Conservation (phyloP, 108 stramenopile genomes). For the Pseudonitzschia multiseries region DNA sequence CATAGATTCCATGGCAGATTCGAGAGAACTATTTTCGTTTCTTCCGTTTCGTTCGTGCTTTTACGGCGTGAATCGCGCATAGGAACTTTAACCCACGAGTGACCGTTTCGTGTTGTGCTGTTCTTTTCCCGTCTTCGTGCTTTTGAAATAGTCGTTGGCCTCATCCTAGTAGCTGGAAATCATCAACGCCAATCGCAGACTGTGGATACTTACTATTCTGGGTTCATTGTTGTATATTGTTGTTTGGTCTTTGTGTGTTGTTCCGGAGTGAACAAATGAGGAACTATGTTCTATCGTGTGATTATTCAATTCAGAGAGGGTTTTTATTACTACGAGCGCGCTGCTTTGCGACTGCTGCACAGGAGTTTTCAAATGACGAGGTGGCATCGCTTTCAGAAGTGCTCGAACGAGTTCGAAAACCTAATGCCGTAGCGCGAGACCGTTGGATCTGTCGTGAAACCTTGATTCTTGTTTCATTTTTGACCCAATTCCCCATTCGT, state of each 20-base stretch:
- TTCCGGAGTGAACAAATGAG: background rate
- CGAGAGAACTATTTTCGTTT: background rate
- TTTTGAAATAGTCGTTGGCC: background rate
- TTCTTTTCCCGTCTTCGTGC: background rate
- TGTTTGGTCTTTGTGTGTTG: constrained; percentile 4
- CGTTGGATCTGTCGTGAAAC: background rate
- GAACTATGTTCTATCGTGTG: background rate
- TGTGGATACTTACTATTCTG: constrained; percentile 40
- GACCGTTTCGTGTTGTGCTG: background rate
- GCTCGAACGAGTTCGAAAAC: constrained; percentile 1
- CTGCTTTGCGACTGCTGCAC: too few species aligned
- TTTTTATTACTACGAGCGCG: too few species aligned
- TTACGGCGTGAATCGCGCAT: constrained; percentile 10
- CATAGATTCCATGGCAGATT: background rate
- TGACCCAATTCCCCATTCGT: background rate
- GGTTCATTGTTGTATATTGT: constrained; percentile 33
- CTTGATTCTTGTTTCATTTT: background rate
- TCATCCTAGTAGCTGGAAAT: background rate
- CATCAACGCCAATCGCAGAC: background rate
- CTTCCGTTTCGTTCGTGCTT: background rate
- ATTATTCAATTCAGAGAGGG: too few species aligned
- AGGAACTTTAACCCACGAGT: background rate
- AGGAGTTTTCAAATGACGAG: background rate
- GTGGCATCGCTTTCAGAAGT: background rate
- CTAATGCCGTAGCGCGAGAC: background rate